phyloP scores from a whole-genome alignment of 2,329 filamentous ascomycete genomes.

The Hypoxylon sp. region DNA sequence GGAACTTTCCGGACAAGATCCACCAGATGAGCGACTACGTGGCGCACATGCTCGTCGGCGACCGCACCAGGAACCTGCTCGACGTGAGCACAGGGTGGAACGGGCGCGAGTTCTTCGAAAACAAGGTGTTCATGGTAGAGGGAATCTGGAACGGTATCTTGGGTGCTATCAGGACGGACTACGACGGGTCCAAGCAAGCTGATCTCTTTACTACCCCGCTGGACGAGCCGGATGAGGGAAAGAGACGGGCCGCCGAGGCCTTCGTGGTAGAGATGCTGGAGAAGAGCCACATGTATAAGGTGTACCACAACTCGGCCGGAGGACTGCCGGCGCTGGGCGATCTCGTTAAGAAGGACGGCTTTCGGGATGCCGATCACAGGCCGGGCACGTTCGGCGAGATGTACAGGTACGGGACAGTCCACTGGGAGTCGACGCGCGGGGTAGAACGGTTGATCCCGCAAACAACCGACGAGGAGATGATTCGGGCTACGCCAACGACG shows the following conservation, averaged over 20 bases:
- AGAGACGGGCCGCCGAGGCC: constrained; percentile 40
- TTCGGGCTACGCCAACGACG: constrained; percentile 37
- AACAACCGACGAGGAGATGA: constrained; percentile 36
- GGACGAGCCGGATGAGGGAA: constrained; percentile 43
- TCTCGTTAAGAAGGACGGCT: constrained; percentile 38
- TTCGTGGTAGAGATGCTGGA: constrained; percentile 48
- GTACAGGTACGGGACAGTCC: constrained; percentile 47
- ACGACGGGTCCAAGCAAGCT: constrained; percentile 42
- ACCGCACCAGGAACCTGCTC: constrained; percentile 46
- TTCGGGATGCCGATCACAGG: constrained; percentile 42
- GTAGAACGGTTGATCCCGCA: constrained; percentile 41
- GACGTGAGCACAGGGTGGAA: constrained; percentile 45
- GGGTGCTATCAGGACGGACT: constrained; percentile 44
- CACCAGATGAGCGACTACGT: constrained; percentile 48
- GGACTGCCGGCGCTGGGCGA: constrained; percentile 45
- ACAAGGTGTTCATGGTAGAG: constrained; percentile 46
- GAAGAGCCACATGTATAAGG: constrained; percentile 49
- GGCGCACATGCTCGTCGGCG: constrained; percentile 48
- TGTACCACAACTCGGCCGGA: constrained; percentile 48
- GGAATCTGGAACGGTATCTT: constrained; percentile 45
- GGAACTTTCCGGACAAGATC: constrained; percentile 35
- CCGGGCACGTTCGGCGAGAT: constrained; percentile 47
- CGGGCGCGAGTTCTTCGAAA: constrained; percentile 46
- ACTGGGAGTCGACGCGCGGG: constrained; percentile 44
- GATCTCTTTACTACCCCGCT: constrained; percentile 46